phyloP scores from a whole-genome alignment of 2,329 filamentous ascomycete species.

The Fusarium domesticum region DNA sequence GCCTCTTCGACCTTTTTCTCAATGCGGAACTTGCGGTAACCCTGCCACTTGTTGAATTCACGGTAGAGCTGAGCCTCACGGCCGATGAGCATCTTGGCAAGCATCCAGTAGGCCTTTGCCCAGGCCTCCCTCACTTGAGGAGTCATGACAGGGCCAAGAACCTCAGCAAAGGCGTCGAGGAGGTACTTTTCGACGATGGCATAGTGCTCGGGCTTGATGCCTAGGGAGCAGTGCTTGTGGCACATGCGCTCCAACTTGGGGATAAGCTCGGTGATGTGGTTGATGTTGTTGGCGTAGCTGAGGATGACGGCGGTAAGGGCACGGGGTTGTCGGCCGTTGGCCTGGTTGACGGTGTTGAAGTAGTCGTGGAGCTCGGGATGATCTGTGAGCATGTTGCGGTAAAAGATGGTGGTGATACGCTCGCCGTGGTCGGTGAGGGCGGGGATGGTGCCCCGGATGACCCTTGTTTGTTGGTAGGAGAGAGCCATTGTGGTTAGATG shows the following conservation, averaged over 20 bases:
- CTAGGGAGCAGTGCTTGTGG: slow-evolving; percentile 71
- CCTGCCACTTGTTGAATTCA: slow-evolving; percentile 59
- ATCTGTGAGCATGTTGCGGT: slow-evolving; percentile 62
- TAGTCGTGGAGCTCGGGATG: slow-evolving; percentile 65
- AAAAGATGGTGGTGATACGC: slow-evolving; percentile 68
- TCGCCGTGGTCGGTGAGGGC: slow-evolving; percentile 65
- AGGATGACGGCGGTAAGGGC: slow-evolving; percentile 50
- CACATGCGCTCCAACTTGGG: slow-evolving; percentile 57
- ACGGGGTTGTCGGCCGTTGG: slow-evolving; percentile 36
- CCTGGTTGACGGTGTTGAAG: slow-evolving; percentile 56
- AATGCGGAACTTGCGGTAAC: slow-evolving; percentile 67
- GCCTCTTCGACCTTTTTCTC: slow-evolving; percentile 62
- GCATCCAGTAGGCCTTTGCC: slow-evolving; percentile 68
- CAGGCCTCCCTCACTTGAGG: slow-evolving; percentile 63
- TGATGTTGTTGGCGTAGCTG: slow-evolving; percentile 69
- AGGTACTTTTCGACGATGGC: slow-evolving; percentile 67
- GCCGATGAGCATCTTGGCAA: slow-evolving; percentile 69
- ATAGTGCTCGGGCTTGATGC: slow-evolving; percentile 67
- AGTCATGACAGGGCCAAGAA: slow-evolving; percentile 65
- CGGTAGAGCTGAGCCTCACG: slow-evolving; percentile 63
- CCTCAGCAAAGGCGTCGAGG: slow-evolving; percentile 62
- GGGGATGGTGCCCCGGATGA: slow-evolving; percentile 70
- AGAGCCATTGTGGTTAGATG: slow-evolving; percentile 36
- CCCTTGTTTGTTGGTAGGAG: slow-evolving; percentile 54
- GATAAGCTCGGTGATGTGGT: slow-evolving; percentile 55